These are phyloP conservation scores for Xylaria hypoxylon DNA, from an alignment of 2,329 filamentous ascomycete species.

Conservation along the genomic window DNA sequence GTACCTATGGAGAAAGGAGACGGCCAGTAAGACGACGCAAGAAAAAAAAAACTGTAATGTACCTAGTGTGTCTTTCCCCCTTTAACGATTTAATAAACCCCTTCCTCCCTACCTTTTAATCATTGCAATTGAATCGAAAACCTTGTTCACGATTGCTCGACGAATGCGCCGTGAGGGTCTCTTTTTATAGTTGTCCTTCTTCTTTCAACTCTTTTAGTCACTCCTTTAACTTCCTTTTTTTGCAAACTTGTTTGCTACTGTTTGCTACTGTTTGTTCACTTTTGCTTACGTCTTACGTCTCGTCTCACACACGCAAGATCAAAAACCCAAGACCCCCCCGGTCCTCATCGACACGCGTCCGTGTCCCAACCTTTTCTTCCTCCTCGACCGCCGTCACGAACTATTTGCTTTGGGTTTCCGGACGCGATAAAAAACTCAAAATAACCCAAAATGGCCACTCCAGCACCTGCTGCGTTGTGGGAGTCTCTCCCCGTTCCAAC, in stretches of 20 bases:
- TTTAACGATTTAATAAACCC: conserved; percentile 30
- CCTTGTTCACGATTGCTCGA: conserved; percentile 43
- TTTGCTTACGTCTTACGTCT: conserved; percentile 13
- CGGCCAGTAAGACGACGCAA: neutral
- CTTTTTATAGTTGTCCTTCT: conserved; percentile 39
- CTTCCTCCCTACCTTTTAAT: conserved; percentile 29
- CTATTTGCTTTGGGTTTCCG: neutral
- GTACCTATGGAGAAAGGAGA: no score
- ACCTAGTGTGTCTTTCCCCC: conserved; percentile 13
- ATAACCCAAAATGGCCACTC: conserved; percentile 46
- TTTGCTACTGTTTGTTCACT: neutral
- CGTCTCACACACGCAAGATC: no score
- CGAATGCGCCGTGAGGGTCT: conserved; percentile 39
- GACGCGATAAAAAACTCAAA: neutral
- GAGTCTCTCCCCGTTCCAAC: conserved; percentile 76
- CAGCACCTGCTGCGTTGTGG: conserved; percentile 59
- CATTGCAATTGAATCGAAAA: conserved; percentile 35
- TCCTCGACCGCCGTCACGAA: conserved; percentile 12
- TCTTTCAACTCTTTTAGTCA: conserved; percentile 51
- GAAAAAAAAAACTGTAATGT: conserved; percentile 32
- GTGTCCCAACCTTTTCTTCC: conserved; percentile 7
- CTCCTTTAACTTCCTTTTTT: conserved; percentile 56
- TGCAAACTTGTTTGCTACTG: conserved; percentile 48
- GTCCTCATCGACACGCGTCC: conserved; percentile 4
- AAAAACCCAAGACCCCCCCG: conserved; percentile 12